Evolutionary conservation across 768 basidiomycete genomes (phyloP), one percentile per base, ranked within the genome.

Genomic region (Tremella mesenterica): DNA sequence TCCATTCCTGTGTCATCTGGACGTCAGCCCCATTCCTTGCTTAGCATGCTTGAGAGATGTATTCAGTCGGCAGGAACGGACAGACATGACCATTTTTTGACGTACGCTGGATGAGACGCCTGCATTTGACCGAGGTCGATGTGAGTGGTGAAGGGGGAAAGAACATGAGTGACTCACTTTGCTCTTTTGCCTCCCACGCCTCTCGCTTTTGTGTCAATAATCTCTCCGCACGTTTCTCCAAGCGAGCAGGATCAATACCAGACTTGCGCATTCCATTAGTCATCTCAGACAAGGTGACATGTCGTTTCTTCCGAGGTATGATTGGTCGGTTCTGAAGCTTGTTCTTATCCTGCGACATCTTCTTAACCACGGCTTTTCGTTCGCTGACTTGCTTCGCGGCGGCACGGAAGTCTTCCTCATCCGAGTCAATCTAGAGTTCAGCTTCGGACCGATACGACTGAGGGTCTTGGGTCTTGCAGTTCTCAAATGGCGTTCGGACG

Each of bases 191-290:
- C 71, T 84, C 79, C 77, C 87, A 82, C 43, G 77, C 75, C 34
- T 58, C 63, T 59, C 73, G 67, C 60, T 73, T 70, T 52, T 65
- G 34, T 34, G 66, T 70, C 23, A 70, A 87, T 39, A 97, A 74
- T 67, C 84, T 78, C 65, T 80, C 80, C 5, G 91, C 95, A n/a
- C 92, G 84, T 56, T 88, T 87, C 73, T 90, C 81, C 62, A 99
- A 83, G 46, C 80, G 80, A 59, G 84, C 85, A 4, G 95, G 86
- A 71, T 99, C 87, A 60, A 88, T 79, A 0, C 95, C 95, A 14
- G 87, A 88, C 63, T 83, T 82, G n/a, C 85, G 86, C 73, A 97
- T 74, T 69, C 83, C 85, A 10, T 79, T 74, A 23, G 87, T 83
- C 63, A 97, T 81, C 70, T 93, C 88, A 33, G 76, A 75, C 68